phyloP scores from a whole-genome alignment of 768 basidiomycete species.

The Boletus barrowsii region DNA sequence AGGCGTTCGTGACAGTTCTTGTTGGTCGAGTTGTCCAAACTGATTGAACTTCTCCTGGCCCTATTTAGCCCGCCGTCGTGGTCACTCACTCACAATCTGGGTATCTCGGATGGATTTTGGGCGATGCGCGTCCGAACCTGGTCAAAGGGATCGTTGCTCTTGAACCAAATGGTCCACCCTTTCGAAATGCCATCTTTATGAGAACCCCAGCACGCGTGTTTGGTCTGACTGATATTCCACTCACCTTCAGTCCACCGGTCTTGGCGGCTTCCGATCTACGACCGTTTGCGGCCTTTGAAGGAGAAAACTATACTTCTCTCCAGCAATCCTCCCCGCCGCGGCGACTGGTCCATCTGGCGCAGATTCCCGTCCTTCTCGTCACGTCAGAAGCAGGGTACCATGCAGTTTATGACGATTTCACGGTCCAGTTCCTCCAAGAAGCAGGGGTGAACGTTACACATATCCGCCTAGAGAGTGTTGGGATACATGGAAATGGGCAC shows the following conservation, averaged over 20 bases:
- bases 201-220: slow-evolving; percentile 39
- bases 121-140: slow-evolving; percentile 41
- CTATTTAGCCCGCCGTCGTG: slow-evolving; percentile 41
- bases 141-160: slow-evolving; percentile 48
- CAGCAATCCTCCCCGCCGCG: slow-evolving; percentile 43
- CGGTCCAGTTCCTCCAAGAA: slow-evolving; percentile 40
- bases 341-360: slow-evolving; percentile 39
- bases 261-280: slow-evolving; percentile 37
- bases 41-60: slow-evolving; percentile 1
- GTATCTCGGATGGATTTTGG: slow-evolving; percentile 47
- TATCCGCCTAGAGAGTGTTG: slow-evolving; percentile 38
- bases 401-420: slow-evolving; percentile 46
- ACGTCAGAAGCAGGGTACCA: slow-evolving; percentile 52
- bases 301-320: slow-evolving; percentile 37
- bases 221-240: slow-evolving; percentile 48
- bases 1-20: slow-evolving; percentile 36
- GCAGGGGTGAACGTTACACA: slow-evolving; percentile 46
- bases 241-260: slow-evolving; percentile 43
- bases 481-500: slow-evolving; percentile 53
- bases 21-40: background rate
- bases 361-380: slow-evolving; percentile 45
- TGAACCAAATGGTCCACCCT: slow-evolving; percentile 52
- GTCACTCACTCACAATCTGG: slow-evolving; percentile 53
- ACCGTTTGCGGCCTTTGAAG: slow-evolving; percentile 25
- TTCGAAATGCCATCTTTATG: slow-evolving; percentile 38